These are phyloP conservation scores for Xanthoceras sorbifolium DNA, from an alignment of 345 rosid genomes.

Conservation along the genomic window DNA sequence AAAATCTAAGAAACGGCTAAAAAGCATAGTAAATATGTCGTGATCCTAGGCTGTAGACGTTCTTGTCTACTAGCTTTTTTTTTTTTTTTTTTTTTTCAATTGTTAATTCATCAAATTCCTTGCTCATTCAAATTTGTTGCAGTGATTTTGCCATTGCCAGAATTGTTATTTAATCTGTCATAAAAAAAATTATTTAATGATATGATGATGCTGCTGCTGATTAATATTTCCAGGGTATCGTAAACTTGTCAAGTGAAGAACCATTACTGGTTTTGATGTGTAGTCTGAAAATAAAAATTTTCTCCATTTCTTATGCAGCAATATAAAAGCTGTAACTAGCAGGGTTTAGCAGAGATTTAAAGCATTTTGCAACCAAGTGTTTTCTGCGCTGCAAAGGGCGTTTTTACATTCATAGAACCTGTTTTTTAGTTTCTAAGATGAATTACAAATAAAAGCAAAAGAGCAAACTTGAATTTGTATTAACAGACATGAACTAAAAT, in stretches of 20 bases:
- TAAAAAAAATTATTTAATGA: not conserved
- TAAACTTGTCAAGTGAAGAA: not conserved
- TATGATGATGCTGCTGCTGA: not conserved
- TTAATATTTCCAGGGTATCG: not conserved
- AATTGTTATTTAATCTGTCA: too few relatives aligned
- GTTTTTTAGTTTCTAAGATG: not conserved
- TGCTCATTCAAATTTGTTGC: not conserved
- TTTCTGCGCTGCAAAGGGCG: not conserved
- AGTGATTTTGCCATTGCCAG: not conserved
- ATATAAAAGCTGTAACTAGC: too few relatives aligned
- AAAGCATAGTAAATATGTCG: not conserved
- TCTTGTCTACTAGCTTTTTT: not conserved
- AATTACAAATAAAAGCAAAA: not conserved
- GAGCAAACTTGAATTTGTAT: slow-evolving; percentile 9
- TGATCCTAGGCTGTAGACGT: not conserved
- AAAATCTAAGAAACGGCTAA: not conserved
- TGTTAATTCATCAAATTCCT: not conserved
- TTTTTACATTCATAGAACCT: not conserved
- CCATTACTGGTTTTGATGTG: not conserved
- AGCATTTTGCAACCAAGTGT: not conserved
- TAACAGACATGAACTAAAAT: slow-evolving; percentile 19
- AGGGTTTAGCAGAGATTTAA: not conserved
- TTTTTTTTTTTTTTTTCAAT: too few relatives aligned
- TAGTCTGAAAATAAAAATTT: not conserved
- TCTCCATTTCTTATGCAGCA: not conserved